Base-by-base conservation (phyloP, 2,329 filamentous ascomycete genomes). In the Pseudocercospora pini-densiflorae region DNA sequence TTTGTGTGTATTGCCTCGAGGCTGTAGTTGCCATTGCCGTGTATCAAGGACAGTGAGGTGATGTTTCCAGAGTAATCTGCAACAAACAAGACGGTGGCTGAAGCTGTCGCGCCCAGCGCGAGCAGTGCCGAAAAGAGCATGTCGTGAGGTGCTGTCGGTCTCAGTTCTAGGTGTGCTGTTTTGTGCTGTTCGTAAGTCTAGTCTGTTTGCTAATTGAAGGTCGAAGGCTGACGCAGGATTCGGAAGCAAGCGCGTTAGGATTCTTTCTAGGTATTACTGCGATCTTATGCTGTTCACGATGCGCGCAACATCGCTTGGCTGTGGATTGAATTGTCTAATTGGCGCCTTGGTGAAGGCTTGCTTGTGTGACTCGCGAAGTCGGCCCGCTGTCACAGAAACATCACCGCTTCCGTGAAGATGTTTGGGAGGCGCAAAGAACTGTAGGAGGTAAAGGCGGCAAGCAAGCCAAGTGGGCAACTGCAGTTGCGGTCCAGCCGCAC, bases 51-150 rank as follows among this genome's bases (percentile, higher is more conserved):
- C 63, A 84, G 73, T 1, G 79, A 80, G 8, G 79, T 77, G 55
- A 85, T 70, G n/a, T 76, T 77, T 55, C 83, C 83, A 59, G 71
- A 76, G 73, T 84, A 85, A 43, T 82, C 81, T 29, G 81, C 72
- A 10, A 80, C 77, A 66, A 80, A 82, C 33, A 84, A 78, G 65
- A 78, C 80, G 23, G 74, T 75, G 6, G 78, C 75, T 21, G 65
- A 71, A 5, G 68, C 69, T n/a, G 70, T 65, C 24, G 67, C 60
- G 63, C 66, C 64, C 40, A 71, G 62, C 61, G 70, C 68, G 59
- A 71, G 66, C 19, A 70, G 60, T 10, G 66, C 24, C 33, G 65
- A 33, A 53, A 64, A 31, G 24, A 65, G 62, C 68, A 69, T 72
- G 49, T 63, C n/a, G 33, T 2, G 6, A 23, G 7, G n/a, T 19